phyloP scores from a whole-genome alignment of 1,284 basidiomycete genomes.

The Malassezia yamatoensis region DNA sequence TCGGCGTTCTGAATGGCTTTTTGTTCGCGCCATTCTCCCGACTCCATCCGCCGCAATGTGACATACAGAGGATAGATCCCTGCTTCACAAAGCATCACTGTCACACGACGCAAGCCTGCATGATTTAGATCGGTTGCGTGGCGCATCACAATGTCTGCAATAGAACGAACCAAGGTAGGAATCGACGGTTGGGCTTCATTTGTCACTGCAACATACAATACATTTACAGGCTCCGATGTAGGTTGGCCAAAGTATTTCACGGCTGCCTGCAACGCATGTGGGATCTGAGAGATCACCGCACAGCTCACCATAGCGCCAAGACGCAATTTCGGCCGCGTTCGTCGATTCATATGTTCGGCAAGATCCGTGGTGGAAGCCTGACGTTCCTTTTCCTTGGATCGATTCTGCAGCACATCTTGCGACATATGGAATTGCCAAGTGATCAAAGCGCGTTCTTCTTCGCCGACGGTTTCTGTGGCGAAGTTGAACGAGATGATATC shows the following conservation, averaged over 20 bases:
- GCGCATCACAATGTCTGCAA: slow-evolving; percentile 64
- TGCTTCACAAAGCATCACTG: slow-evolving; percentile 79
- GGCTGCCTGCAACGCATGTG: slow-evolving; percentile 32
- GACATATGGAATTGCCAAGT: slow-evolving; percentile 49
- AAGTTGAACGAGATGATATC: slow-evolving; percentile 83
- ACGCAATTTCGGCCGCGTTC: slow-evolving; percentile 32
- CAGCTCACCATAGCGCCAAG: slow-evolving; percentile 46
- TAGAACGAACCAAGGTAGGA: not conserved
- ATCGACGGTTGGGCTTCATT: slow-evolving; percentile 49
- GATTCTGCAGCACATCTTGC: slow-evolving; percentile 50
- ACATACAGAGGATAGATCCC: slow-evolving; percentile 90
- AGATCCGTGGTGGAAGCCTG: slow-evolving; percentile 44
- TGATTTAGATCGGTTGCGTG: slow-evolving; percentile 62
- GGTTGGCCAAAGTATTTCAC: slow-evolving; percentile 32
- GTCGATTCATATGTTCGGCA: slow-evolving; percentile 27
- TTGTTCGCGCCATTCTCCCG: slow-evolving; percentile 79
- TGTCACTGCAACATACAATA: slow-evolving; percentile 63
- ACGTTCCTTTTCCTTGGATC: slow-evolving; percentile 52
- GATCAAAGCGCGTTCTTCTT: slow-evolving; percentile 50
- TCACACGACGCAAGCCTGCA: slow-evolving; percentile 80
- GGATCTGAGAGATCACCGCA: slow-evolving; percentile 28
- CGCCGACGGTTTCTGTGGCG: slow-evolving; percentile 57
- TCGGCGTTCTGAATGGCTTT: slow-evolving; percentile 96
- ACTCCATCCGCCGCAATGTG: slow-evolving; percentile 63
- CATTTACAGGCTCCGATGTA: slow-evolving; percentile 48